Evolutionary conservation across 2,329 filamentous ascomycete genomes (phyloP).

Genomic region (Penicillium sp.): DNA sequence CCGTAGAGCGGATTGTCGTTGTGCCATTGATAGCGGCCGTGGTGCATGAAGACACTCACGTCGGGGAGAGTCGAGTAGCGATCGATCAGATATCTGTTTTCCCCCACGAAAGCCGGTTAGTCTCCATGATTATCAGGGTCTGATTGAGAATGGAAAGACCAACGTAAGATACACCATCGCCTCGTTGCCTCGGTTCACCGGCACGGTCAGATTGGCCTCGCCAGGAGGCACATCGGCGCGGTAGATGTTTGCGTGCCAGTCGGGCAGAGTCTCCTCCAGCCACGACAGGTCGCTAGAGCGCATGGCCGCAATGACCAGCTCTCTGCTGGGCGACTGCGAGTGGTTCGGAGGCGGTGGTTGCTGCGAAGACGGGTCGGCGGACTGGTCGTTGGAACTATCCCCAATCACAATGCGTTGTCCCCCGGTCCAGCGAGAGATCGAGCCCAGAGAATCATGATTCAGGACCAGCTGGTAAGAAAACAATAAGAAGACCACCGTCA

Average conservation of each 20-base stretch:
- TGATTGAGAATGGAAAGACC: background rate
- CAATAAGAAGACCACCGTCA: constrained; percentile 15
- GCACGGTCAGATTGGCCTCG: constrained; percentile 40
- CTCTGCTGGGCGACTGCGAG: constrained; percentile 8
- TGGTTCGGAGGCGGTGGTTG: background rate
- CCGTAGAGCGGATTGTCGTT: constrained; percentile 29
- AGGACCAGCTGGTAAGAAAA: constrained; percentile 22
- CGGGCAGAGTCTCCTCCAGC: constrained; percentile 17
- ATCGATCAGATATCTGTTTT: constrained; percentile 27
- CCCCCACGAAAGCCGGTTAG: background rate
- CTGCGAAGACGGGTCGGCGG: no score
- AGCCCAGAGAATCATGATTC: constrained; percentile 9
- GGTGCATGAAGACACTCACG: constrained; percentile 43
- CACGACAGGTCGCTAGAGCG: constrained; percentile 22
- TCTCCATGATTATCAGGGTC: no score
- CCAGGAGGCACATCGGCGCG: constrained; percentile 39
- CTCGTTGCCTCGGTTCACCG: constrained; percentile 50
- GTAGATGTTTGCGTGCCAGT: constrained; percentile 36
- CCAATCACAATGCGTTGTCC: no score
- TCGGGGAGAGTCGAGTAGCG: constrained; percentile 41
- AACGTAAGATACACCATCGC: constrained; percentile 51
- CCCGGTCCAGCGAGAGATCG: constrained; percentile 5
- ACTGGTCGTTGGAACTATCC: no score
- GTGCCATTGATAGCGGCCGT: constrained; percentile 46
- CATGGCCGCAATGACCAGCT: constrained; percentile 25